Percentiles rank a stretch among this genome's conserved stretches.
These are phyloP conservation scores for Gracilariopsis chorda DNA, from an alignment of 23 red algal species.

Conservation along the genomic window DNA sequence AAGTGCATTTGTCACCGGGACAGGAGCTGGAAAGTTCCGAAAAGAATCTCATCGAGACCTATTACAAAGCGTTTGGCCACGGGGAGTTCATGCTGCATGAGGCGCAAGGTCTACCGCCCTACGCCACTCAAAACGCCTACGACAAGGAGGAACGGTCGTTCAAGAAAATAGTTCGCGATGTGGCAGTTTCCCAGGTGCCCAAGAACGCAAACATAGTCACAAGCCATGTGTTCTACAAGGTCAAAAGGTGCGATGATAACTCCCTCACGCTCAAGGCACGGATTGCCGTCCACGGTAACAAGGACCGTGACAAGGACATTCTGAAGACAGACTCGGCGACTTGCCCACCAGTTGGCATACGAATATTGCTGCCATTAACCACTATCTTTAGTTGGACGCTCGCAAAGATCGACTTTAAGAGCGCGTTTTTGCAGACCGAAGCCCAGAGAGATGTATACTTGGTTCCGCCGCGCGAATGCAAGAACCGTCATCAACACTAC, in stretches of 20 bases:
- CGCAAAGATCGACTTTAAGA: slow-evolving; percentile 31
- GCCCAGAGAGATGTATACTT: neutral
- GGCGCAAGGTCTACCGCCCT: neutral
- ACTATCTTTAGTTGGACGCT: neutral
- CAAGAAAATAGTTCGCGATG: slow-evolving; percentile 40
- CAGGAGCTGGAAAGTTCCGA: neutral
- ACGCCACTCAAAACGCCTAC: slow-evolving; percentile 23
- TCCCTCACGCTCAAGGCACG: slow-evolving; percentile 2
- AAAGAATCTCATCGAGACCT: neutral
- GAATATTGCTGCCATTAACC: slow-evolving; percentile 4
- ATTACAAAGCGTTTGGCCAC: neutral
- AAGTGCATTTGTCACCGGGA: slow-evolving; percentile 6
- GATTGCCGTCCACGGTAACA: slow-evolving; percentile 36
- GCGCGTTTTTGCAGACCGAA: slow-evolving; percentile 26
- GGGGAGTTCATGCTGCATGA: slow-evolving; percentile 28
- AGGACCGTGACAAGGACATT: slow-evolving; percentile 12
- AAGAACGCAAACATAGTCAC: slow-evolving; percentile 5
- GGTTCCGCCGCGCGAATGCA: neutral
- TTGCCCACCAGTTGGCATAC: slow-evolving; percentile 14
- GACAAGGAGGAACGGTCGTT: slow-evolving; percentile 11
- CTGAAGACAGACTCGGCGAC: slow-evolving; percentile 21
- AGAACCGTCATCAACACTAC: neutral
- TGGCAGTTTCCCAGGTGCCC: neutral
- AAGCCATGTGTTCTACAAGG: slow-evolving; percentile 46
- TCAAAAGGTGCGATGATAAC: slow-evolving; percentile 32